These are phyloP conservation scores for Beauveria sp. DNA, from an alignment of 2,329 filamentous ascomycete species.

Conservation along the genomic window DNA sequence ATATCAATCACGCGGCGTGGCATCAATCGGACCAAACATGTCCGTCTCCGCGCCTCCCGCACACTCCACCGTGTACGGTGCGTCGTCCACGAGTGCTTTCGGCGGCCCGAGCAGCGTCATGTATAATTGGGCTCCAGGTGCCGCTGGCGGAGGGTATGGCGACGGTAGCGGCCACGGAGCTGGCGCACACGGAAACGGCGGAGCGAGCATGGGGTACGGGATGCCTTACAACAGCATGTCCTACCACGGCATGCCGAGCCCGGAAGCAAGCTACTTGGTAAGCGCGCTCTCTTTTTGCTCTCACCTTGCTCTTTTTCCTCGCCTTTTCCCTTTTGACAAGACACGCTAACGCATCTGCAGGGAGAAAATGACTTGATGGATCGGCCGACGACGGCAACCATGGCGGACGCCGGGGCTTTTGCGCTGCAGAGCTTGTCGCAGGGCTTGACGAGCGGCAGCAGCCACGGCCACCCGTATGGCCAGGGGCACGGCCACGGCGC, in stretches of 20 bases:
- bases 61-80: neutral
- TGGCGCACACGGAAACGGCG: neutral
- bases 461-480: neutral
- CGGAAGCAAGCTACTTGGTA: slow-evolving; percentile 5
- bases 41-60: neutral
- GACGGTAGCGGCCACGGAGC: neutral
- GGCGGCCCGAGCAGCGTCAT: neutral
- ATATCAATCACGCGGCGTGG: slow-evolving; percentile 11
- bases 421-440: slow-evolving; percentile 9
- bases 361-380: slow-evolving; percentile 1
- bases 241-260: slow-evolving; percentile 3
- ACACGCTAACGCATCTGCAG: neutral
- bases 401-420: slow-evolving; percentile 4
- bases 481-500: neutral
- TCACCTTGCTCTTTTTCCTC: too few species aligned
- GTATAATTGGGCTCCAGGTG: neutral
- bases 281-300: neutral
- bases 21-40: neutral
- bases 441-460: neutral
- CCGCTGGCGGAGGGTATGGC: neutral
- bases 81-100: neutral
- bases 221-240: neutral
- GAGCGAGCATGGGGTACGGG: neutral
- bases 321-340: neutral
- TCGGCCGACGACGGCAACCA: neutral